Conservation (phyloP, 345 rosid genomes). For the Bruguiera sexangula region DNA sequence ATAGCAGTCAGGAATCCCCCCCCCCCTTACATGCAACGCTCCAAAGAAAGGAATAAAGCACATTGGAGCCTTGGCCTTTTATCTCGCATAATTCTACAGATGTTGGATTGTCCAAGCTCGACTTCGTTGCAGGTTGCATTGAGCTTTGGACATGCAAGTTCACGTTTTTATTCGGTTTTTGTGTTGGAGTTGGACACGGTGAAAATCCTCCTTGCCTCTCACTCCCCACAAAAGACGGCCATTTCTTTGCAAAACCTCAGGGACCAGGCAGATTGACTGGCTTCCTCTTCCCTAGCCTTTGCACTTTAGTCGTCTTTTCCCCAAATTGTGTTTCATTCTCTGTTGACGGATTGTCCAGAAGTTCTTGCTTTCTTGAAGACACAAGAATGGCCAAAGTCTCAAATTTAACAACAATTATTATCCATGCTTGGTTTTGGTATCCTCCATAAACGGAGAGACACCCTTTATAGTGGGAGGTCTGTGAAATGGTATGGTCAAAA, state of each 20-base stretch:
- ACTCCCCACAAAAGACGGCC: background rate
- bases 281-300: background rate
- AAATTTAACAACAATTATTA: background rate
- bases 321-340: slow-evolving; percentile 3
- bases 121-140: background rate
- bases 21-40: background rate
- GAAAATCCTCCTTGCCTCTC: background rate
- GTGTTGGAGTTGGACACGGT: background rate
- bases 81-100: background rate
- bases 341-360: background rate
- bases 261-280: background rate
- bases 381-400: background rate
- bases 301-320: slow-evolving; percentile 12
- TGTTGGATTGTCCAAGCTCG: background rate
- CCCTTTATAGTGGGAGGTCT: too few relatives aligned
- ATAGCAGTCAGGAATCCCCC: background rate
- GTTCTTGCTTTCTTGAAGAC: background rate
- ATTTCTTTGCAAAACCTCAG: background rate
- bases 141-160: background rate
- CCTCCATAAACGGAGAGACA: too few relatives aligned
- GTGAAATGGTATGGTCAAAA: too few relatives aligned
- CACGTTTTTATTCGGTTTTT: background rate
- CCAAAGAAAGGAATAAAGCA: slow-evolving; percentile 10
- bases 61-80: background rate
- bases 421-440: slow-evolving; percentile 1